phyloP scores from a whole-genome alignment of 129 eudicot species.

The Chrysanthemum lavandulifolium region DNA sequence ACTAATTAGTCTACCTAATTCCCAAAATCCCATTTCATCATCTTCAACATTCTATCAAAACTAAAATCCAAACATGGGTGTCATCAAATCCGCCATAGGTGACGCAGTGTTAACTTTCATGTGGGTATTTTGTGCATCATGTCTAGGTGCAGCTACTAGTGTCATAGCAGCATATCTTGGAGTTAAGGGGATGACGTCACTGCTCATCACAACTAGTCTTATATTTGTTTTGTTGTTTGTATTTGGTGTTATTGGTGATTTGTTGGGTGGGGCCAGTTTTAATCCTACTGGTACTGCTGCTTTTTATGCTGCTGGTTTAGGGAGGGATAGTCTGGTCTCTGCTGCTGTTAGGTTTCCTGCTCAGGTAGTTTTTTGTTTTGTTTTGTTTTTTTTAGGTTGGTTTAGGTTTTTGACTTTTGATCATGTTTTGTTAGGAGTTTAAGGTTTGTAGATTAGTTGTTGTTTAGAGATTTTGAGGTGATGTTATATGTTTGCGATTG shows the following conservation, averaged over 20 bases:
- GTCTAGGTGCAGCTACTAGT: constrained; percentile 50
- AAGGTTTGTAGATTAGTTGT: background rate
- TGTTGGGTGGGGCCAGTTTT: constrained; percentile 82
- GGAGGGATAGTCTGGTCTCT: constrained; percentile 50
- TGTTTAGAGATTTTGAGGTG: background rate
- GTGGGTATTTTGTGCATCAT: constrained; percentile 71
- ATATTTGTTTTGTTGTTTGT: constrained; percentile 46
- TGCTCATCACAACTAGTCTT: constrained; percentile 48
- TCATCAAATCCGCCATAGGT: constrained; percentile 49
- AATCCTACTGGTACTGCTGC: constrained; percentile 89
- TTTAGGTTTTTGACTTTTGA: background rate
- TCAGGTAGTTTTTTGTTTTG: constrained; percentile 44
- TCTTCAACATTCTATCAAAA: background rate
- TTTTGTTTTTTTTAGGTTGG: background rate
- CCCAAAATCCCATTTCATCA: background rate
- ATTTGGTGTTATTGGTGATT: constrained; percentile 55
- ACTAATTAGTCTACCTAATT: too few species aligned
- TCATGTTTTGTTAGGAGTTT: background rate
- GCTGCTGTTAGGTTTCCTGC: constrained; percentile 85
- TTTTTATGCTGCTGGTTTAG: constrained; percentile 74
- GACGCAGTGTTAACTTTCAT: constrained; percentile 55
- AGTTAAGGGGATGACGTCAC: constrained; percentile 35
- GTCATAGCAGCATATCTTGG: constrained; percentile 48
- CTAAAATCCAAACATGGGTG: constrained; percentile 32
- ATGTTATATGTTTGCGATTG: too few species aligned